A percentile compares a stretch with the other conserved stretches of the same genome.
Conservation (phyloP, 202 grass and related monocot species). For the Saccharum hybrid region DNA sequence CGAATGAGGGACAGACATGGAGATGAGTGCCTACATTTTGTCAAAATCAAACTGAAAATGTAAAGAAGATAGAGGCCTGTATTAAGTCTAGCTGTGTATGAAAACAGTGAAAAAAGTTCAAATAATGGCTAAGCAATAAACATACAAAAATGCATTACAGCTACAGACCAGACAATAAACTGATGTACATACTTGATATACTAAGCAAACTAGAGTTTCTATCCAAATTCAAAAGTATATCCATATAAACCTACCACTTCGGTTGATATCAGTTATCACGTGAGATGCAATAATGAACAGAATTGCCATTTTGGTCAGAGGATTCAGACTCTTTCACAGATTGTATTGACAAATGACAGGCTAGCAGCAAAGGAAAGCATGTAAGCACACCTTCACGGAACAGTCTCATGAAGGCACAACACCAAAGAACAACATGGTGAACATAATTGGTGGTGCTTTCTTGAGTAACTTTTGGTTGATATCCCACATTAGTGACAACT, state of each 20-base stretch:
- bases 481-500: not conserved
- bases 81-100: not conserved
- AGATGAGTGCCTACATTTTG: not conserved
- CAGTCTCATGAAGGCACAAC: not conserved
- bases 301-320: not conserved
- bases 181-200: not conserved
- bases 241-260: not conserved
- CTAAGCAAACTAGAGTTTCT: not conserved
- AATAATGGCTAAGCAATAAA: not conserved
- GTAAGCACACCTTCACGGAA: not conserved
- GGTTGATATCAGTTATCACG: not conserved
- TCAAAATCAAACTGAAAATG: not conserved
- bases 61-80: not conserved
- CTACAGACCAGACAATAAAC: not conserved
- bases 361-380: not conserved
- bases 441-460: not conserved
- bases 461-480: not conserved
- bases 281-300: not conserved
- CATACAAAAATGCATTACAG: not conserved
- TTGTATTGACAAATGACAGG: conserved; percentile 1
- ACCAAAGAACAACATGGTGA: not conserved
- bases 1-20: not conserved
- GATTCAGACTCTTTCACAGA: not conserved
- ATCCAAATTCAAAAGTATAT: not conserved
- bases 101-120: not conserved